Base-by-base conservation (phyloP, 495 filamentous ascomycete species). In the Aspergillus steynii region DNA sequence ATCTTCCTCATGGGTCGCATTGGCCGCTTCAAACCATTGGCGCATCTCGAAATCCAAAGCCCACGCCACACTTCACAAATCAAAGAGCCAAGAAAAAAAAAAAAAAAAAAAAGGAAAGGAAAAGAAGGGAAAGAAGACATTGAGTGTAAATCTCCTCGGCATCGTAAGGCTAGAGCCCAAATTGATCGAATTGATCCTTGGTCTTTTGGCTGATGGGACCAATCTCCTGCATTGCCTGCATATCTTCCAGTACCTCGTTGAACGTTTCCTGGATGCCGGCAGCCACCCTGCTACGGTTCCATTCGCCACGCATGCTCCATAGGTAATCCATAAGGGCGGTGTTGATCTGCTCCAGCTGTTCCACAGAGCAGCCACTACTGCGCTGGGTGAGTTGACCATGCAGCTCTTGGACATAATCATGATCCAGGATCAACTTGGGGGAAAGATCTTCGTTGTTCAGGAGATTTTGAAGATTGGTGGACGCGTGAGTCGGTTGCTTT, bases 341-440 rank as follows among this genome's bases (percentile, higher is more conserved):
- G 69, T 92, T 91, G 70, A 96, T 85, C 71, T 97, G 93, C 77
- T 98, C 94, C 31, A 99, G 80, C 71, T 99, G 96, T 75, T 98
- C 95, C 46, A 99, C 87, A 2, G 86, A 89, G 75, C 86, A 93
- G 0, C 93, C 93, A 48, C 88, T 88, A 7, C 90, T 90, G 32
- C 82, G 80, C 15, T 83, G 71, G 0, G 85, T 83, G 26, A 96
- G 73, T 29, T 81, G 71, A 0, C 78, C 65, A 55, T 89, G 81
- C 37, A 96, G 80, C 14, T 77, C 66, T 9, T 81, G 69, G 46
- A 90, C 69, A 45, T 80, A 75, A 0, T 66, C 60, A 8, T 83
- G 79, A 66, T 93, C 85, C 48, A 93, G 59, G 34, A 89, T 78
- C 20, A 89, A 62, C 55, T 69, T 65, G 5, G 72, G 69, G 14